Base-by-base conservation (phyloP, 805 yeast species). In the Candida sphagnicola region DNA sequence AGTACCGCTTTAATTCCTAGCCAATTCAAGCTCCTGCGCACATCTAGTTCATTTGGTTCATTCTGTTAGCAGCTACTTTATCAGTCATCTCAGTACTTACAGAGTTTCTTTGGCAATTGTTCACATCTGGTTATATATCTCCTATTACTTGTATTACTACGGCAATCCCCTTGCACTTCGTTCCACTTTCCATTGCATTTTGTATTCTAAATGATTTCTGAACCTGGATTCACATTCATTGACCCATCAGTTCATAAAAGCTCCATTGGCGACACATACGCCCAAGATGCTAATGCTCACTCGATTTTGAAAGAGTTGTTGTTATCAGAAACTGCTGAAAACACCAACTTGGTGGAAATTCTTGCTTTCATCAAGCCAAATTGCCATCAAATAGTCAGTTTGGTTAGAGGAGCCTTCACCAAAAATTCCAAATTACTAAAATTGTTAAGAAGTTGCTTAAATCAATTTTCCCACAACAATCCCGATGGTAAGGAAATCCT, bases 351-450 rank as follows among this genome's bases (percentile, higher is more conserved):
- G 39, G 59, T 65, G 24, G 62, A 59, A 35, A 56, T 67, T 28
- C 48, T 67, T 34, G 67, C 63, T 6, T 36, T 53, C 15, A 50
- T 62, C 31, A 61, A 58, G 33, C 68, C 71, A 18, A 39, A 59
- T 18, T 54, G 51, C 33, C 44, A 54, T 11, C 37, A 59, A 13
- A 31, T 64, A 8, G 53, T 64, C 3, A 50, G 70, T 11, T 45
- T 67, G 14, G 55, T 62, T 4, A 49, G 74, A 33, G 74, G 73
- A 1, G 49, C 67, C 28, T 61, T 61, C 49, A 68, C 74, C 26
- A 61, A 59, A 40, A 67, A 67, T 48, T 39, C 54, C 19, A 56
- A 54, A 40, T 52, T 65, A 30, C 39, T 62, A 11, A 29, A 50
- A 8, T 18, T 53, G 2, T 35, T 61, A n/a, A 43, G 47, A 26